Base-by-base conservation (phyloP, 768 basidiomycete species). In the Dentipellis fragilis region DNA sequence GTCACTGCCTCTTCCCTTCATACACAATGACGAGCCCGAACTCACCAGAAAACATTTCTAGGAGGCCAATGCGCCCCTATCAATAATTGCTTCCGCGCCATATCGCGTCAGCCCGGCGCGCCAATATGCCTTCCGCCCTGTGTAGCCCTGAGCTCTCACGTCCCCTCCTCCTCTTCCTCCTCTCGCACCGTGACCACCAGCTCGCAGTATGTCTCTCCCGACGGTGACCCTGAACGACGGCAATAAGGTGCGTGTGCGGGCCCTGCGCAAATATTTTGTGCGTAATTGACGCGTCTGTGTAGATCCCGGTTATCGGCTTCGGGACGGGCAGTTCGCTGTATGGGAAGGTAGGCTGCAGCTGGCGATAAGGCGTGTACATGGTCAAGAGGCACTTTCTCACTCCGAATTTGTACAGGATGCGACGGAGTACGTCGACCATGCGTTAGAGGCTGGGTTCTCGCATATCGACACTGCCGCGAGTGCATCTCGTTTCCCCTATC, bases 391-490 rank as follows among this genome's bases (percentile, higher is more conserved):
- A 29, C 29, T 29, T 29, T 3, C 29, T 29, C 29, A 29, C n/a
- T 3, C 29, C 6, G 29, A 29, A 29, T 29, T 19, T 45, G 12
- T 1, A 34, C n/a, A 70, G 64, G 80, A 84, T 57, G 78, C 80
- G 10, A 75, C 79, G 35, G 69, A 70, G 39, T 78, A 77, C 57
- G 76, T 83, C 38, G 72, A 76, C 47, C 77, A 79, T 61, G 84
- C 85, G 3, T 66, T 87, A 0, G 76, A 84, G 14, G 63, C 69
- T 1, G 84, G 84, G 0, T 85, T 86, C 62, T 72, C 72, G 3
- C 84, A 87, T 66, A 68, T 86, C 10, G 83, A 85, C 66, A 80
- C 81, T 5, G 84, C 84, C 0, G 76, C 79, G 57, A 57, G 83
- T 81, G 49, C 50, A 70, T 62, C 23, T 10, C 45, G 10, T 45